These are phyloP conservation scores for Globisporangium paroecandrum DNA, from an alignment of 352 stramenopile species.

Conservation along the genomic window DNA sequence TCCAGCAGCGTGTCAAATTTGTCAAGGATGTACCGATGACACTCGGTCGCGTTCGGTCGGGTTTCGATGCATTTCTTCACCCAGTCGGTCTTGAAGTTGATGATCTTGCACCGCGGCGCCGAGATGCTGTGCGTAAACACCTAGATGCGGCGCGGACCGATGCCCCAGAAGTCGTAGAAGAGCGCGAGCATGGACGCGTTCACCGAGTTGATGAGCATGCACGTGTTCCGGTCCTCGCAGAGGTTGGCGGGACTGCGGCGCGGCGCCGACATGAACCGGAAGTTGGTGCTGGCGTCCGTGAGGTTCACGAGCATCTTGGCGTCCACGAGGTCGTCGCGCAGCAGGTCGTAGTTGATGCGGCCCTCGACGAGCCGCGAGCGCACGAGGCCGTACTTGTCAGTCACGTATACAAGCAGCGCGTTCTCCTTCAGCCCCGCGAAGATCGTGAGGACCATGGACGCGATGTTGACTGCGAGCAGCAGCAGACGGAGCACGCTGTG, in stretches of 20 bases:
- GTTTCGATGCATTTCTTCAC: conserved; percentile 8
- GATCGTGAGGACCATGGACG: not conserved
- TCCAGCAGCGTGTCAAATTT: conserved; percentile 20
- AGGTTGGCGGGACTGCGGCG: conserved; percentile 27
- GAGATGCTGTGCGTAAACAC: conserved; percentile 5
- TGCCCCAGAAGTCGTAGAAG: conserved; percentile 39
- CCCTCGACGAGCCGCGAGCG: conserved; percentile 13
- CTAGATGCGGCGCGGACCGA: conserved; percentile 24
- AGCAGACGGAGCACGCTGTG: not conserved
- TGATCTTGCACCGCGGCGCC: conserved; percentile 12
- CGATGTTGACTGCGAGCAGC: conserved; percentile 2
- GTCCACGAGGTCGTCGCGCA: conserved; percentile 16
- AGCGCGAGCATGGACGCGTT: conserved; percentile 26
- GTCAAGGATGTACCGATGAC: conserved; percentile 22
- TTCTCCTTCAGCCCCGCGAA: not conserved
- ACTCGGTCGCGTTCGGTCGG: conserved; percentile 10
- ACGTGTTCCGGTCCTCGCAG: conserved; percentile 32
- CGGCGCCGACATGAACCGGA: conserved; percentile 24
- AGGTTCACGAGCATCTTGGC: conserved; percentile 13
- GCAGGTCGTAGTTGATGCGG: conserved; percentile 24
- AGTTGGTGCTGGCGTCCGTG: conserved; percentile 15
- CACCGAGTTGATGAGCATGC: conserved; percentile 34
- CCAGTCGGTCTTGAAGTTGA: conserved; percentile 21
- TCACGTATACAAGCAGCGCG: not conserved
- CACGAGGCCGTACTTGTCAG: conserved; percentile 4